phyloP scores from a whole-genome alignment of 129 eudicot species.

The Mikania micrantha region DNA sequence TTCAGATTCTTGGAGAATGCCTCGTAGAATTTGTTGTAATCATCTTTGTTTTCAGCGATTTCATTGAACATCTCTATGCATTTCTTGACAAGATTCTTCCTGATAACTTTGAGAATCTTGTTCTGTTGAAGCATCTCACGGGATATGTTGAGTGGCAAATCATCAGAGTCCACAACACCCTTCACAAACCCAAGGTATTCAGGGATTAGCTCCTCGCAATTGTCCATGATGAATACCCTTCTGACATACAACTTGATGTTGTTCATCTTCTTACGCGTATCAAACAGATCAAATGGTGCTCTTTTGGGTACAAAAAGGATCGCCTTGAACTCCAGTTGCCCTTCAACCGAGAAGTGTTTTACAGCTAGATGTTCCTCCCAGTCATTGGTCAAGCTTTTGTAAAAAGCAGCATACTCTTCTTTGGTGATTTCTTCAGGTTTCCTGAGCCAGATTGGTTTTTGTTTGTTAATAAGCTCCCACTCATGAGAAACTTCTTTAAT shows the following conservation, averaged over 20 bases:
- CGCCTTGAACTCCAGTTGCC: constrained; percentile 81
- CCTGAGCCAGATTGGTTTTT: constrained; percentile 91
- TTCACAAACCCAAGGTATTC: constrained; percentile 81
- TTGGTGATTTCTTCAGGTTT: constrained; percentile 84
- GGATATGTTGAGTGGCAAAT: constrained; percentile 82
- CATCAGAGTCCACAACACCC: constrained; percentile 92
- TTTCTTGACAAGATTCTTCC: constrained; percentile 88
- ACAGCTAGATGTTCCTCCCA: constrained; percentile 94
- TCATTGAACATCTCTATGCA: constrained; percentile 92
- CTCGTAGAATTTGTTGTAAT: constrained; percentile 68
- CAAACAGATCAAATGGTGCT: constrained; percentile 79
- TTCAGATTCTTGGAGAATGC: constrained; percentile 81
- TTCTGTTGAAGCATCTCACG: constrained; percentile 90
- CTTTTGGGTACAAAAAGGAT: constrained; percentile 73
- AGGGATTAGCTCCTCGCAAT: constrained; percentile 80
- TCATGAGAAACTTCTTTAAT: constrained; percentile 81
- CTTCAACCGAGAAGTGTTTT: constrained; percentile 89
- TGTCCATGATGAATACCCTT: constrained; percentile 88
- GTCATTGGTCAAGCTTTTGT: constrained; percentile 82
- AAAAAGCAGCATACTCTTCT: constrained; percentile 85
- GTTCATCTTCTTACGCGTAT: constrained; percentile 77
- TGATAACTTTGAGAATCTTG: constrained; percentile 82
- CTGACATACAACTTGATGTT: constrained; percentile 84
- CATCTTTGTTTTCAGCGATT: constrained; percentile 85
- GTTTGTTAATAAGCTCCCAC: constrained; percentile 85